Conservation (phyloP, 164 flowering plant genomes). For the Tinospora cordifolia region DNA sequence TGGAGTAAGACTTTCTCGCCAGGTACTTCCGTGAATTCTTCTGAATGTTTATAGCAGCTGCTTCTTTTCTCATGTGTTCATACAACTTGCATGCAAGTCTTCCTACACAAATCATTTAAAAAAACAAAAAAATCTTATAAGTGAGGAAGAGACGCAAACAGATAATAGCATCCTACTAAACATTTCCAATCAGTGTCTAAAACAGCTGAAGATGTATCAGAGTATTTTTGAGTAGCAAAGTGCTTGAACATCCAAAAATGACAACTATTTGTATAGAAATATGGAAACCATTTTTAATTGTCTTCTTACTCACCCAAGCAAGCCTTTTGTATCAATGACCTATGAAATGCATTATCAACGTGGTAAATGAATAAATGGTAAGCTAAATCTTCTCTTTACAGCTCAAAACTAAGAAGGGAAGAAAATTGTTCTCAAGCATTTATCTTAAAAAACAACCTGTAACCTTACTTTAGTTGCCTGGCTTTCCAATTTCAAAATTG, state of each 20-base stretch:
- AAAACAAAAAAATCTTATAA: background rate
- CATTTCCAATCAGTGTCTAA: background rate
- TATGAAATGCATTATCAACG: too few species aligned
- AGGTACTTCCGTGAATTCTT: constrained; percentile 42
- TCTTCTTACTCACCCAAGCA: too few species aligned
- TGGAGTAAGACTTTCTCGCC: constrained; percentile 36
- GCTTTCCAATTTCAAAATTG: too few species aligned
- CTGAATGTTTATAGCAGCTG: constrained; percentile 68
- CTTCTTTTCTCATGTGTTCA: constrained; percentile 41
- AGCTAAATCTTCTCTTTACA: too few species aligned
- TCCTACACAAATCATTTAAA: constrained; percentile 33
- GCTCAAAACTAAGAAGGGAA: too few species aligned
- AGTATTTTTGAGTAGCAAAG: background rate
- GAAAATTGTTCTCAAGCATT: too few species aligned
- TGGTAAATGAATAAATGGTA: too few species aligned
- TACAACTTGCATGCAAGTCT: constrained; percentile 48
- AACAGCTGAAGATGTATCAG: background rate
- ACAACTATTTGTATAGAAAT: background rate
- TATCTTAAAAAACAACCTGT: too few species aligned
- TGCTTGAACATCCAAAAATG: background rate
- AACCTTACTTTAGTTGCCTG: too few species aligned
- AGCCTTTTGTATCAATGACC: too few species aligned
- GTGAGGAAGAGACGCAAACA: background rate
- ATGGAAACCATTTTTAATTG: too few species aligned
- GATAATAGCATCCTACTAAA: background rate